A percentile compares a stretch with the other conserved stretches of the same genome.
Evolutionary conservation across 129 eudicot genomes (phyloP).

Genomic region (Lonicera japonica): DNA sequence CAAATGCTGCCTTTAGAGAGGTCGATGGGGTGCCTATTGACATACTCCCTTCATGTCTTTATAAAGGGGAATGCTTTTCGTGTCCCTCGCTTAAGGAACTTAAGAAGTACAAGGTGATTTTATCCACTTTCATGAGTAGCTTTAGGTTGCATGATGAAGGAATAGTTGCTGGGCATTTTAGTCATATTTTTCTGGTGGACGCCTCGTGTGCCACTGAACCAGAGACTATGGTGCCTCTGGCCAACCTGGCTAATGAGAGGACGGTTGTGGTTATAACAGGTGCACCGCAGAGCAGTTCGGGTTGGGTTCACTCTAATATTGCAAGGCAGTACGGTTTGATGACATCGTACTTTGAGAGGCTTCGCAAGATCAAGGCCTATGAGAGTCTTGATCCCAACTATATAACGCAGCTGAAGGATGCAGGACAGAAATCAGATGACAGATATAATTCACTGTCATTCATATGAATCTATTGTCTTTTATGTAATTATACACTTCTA

Average conservation of each 20-base stretch:
- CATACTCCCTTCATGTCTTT: constrained; percentile 17
- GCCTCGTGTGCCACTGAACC: constrained; percentile 26
- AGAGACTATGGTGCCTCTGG: constrained; percentile 27
- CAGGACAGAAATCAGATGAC: neutral
- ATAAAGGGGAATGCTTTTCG: constrained; percentile 15
- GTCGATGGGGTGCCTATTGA: constrained; percentile 23
- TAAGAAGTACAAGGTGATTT: constrained; percentile 16
- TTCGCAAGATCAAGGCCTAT: constrained; percentile 4
- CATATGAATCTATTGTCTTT: neutral
- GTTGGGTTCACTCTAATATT: constrained; percentile 17
- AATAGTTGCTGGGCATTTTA: constrained; percentile 25
- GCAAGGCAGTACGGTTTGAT: constrained; percentile 21
- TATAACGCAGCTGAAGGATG: constrained; percentile 3
- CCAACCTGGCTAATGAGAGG: constrained; percentile 12
- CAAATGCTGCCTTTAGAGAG: constrained; percentile 33
- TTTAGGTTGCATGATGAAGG: constrained; percentile 24
- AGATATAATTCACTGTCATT: neutral
- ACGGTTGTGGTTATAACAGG: constrained; percentile 23
- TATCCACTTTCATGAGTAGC: constrained; percentile 24
- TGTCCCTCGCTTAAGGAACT: constrained; percentile 15
- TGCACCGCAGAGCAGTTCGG: neutral
- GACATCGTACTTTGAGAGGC: constrained; percentile 33
- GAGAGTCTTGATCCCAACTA: constrained; percentile 14
- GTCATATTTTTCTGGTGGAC: too few relatives aligned
- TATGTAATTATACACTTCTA: too few relatives aligned